These are phyloP conservation scores for Fraxinus velutina DNA, from an alignment of 305 asterid genomes.

Conservation along the genomic window DNA sequence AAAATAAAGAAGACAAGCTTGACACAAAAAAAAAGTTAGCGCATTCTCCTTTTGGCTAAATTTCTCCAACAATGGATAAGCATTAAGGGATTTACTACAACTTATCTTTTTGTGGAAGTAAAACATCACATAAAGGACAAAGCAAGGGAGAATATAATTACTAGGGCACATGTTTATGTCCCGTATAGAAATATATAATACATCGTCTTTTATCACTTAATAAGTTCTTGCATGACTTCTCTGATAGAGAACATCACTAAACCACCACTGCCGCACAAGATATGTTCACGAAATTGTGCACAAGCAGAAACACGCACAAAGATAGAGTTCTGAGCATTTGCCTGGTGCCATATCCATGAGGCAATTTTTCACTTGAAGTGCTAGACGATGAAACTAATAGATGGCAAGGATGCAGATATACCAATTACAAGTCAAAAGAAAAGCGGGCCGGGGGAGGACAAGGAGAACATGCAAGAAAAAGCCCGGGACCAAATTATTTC, in stretches of 20 bases:
- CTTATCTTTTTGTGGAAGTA: not conserved
- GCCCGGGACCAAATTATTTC: not conserved
- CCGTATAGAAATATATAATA: not conserved
- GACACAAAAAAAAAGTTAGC: not conserved
- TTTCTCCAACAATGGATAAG: constrained; percentile 9
- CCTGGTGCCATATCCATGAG: not conserved
- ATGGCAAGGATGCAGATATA: not conserved
- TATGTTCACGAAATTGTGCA: constrained; percentile 3
- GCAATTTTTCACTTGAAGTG: not conserved
- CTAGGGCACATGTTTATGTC: not conserved
- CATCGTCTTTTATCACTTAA: not conserved
- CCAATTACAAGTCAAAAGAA: not conserved
- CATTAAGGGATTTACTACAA: not conserved
- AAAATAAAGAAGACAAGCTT: not conserved
- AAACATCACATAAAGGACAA: not conserved
- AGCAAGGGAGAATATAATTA: not conserved
- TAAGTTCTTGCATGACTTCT: not conserved
- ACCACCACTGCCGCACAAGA: constrained; percentile 7
- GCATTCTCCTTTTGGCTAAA: not conserved
- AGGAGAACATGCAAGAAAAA: not conserved
- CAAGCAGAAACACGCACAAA: not conserved
- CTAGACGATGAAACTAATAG: not conserved
- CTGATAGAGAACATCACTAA: not conserved
- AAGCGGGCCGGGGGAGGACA: not conserved
- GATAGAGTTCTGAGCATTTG: not conserved